Base-by-base conservation (phyloP, 345 rosid genomes). In the Chamaenerion angustifolium region DNA sequence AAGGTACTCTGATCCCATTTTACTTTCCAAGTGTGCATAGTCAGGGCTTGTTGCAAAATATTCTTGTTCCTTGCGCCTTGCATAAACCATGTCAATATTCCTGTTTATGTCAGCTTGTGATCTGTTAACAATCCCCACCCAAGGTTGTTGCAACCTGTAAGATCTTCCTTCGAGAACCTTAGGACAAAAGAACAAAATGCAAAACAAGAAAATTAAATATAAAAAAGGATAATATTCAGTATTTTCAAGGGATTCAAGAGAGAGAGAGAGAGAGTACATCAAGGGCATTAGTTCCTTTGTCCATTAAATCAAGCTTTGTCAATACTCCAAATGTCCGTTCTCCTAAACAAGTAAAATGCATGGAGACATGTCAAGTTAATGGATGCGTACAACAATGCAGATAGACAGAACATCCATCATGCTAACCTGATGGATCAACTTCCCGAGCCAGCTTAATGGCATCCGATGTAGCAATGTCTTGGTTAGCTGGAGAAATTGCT, bases 91-190 rank as follows among this genome's bases (percentile, higher is more conserved):
- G 57, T 90, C 89, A 15, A 77, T 70, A 52, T 83, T 86, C 59
- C 69, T 90, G 57, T 90, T 90, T 6, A 90, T 90, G 63, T 90
- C 98, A 46, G 98, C 94, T 74, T 90, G 98, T 1, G 98, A 90
- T 46, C 98, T 88, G 65, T 86, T 90, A 67, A 90, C 98, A 52
- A 90, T 76, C 46, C 98, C 98, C 64, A 86, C 98, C 98, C 98
- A 90, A 52, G 95, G 98, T 3, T 75, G 79, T 61, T 78, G 92
- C 59, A 90, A 76, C 62, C 72, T 64, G 61, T 86, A 90, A 54
- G 98, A 77, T 72, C 87, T 79, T 68, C 98, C 96, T 68, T 90
- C 96, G 0, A 90, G 85, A 61, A 90, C 96, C 98, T 90, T 40
- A 49, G 52, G 42, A 40, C 51, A 23, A 44, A 64, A 49, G 46